Evolutionary conservation across 164 flowering plant genomes (phyloP).

Genomic region (Piper betle): DNA sequence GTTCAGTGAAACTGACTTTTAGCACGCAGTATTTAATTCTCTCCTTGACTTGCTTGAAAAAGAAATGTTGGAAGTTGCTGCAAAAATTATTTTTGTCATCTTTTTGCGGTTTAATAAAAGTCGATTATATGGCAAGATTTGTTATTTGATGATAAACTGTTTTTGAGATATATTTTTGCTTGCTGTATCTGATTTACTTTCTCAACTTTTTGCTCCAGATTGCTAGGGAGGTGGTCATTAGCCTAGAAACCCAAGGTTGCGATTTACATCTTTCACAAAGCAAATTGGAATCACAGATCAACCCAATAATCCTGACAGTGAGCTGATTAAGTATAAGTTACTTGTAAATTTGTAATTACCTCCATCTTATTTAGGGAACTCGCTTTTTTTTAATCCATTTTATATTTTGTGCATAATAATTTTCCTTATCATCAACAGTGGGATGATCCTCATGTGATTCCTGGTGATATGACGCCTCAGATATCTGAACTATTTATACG

Average conservation of each 20-base stretch:
- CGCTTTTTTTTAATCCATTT: background rate
- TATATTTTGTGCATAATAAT: slow-evolving; percentile 4
- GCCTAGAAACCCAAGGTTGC: slow-evolving; percentile 78
- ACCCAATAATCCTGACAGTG: slow-evolving; percentile 65
- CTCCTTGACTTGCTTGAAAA: background rate
- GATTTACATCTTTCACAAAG: slow-evolving; percentile 54
- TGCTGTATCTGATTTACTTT: slow-evolving; percentile 2
- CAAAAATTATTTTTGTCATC: too few relatives aligned
- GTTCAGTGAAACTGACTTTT: too few relatives aligned
- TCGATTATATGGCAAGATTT: too few relatives aligned
- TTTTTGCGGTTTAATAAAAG: too few relatives aligned
- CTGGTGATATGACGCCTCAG: slow-evolving; percentile 74
- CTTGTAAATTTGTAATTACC: background rate
- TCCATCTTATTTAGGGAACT: background rate
- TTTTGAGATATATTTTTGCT: slow-evolving; percentile 3
- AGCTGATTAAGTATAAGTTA: slow-evolving; percentile 72
- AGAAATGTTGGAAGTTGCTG: background rate
- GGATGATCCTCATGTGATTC: slow-evolving; percentile 81
- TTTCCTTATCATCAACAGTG: slow-evolving; percentile 37
- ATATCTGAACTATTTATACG: slow-evolving; percentile 85
- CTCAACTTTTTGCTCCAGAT: slow-evolving; percentile 35
- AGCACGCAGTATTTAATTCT: too few relatives aligned
- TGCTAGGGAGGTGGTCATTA: slow-evolving; percentile 97
- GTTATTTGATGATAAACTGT: too few relatives aligned
- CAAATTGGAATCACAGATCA: slow-evolving; percentile 44